Conservation (phyloP, 495 filamentous ascomycete genomes). For the Massariosphaeria phaeospora region DNA sequence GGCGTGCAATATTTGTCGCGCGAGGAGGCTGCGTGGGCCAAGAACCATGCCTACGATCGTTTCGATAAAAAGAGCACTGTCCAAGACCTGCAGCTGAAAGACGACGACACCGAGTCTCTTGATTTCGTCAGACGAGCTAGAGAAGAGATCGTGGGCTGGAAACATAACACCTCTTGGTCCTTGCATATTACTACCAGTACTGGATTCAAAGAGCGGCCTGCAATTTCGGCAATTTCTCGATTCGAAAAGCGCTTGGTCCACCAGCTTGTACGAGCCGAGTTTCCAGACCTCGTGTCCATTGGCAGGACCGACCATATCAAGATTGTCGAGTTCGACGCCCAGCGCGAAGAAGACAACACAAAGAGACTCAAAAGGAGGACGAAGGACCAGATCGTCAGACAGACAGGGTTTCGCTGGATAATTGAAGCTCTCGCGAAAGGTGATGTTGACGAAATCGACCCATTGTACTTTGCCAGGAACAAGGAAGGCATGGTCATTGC, state of each 20-base stretch:
- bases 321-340: slow-evolving; percentile 48
- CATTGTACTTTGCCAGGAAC: slow-evolving; percentile 39
- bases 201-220: background rate
- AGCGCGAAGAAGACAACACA: slow-evolving; percentile 45
- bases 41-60: slow-evolving; percentile 37
- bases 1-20: slow-evolving; percentile 69
- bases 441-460: slow-evolving; percentile 50
- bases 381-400: slow-evolving; percentile 44
- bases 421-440: slow-evolving; percentile 63
- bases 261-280: slow-evolving; percentile 61
- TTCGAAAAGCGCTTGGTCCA: slow-evolving; percentile 62
- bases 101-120: slow-evolving; percentile 50
- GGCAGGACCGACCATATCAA: slow-evolving; percentile 48
- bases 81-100: slow-evolving; percentile 50
- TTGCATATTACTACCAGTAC: slow-evolving; percentile 20
- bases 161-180: slow-evolving; percentile 13
- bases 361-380: slow-evolving; percentile 41
- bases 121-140: slow-evolving; percentile 52
- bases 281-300: slow-evolving; percentile 51
- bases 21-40: slow-evolving; percentile 52
- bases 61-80: slow-evolving; percentile 40
- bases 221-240: slow-evolving; percentile 21
- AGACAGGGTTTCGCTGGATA: slow-evolving; percentile 64
- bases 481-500: slow-evolving; percentile 32
- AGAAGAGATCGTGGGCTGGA: slow-evolving; percentile 50